Base-by-base conservation (phyloP, 495 filamentous ascomycete genomes). In the Aspergillus sparsus region DNA sequence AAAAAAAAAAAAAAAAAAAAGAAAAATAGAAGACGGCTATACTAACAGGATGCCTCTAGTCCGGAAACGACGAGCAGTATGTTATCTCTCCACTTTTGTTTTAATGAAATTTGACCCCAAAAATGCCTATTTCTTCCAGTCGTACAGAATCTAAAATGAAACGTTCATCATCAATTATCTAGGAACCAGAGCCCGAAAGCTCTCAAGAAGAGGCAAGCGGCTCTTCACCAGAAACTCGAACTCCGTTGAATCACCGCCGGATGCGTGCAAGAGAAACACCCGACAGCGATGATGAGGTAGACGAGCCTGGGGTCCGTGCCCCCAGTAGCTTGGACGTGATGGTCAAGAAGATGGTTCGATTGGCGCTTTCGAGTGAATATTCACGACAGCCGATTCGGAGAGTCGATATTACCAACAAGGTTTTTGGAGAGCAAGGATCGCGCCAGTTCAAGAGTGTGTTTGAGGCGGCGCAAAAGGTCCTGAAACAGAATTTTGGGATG, bases 291-390 rank as follows among this genome's bases (percentile, higher is more conserved):
- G 60, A 39, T 31, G 53, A 58, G 15, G 11, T 42, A 39, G 71
- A 71, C 13, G 71, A 71, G 34, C 57, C 66, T 16, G 67, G 58
- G 36, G 58, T 57, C 35, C 65, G 66, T 44, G 70, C 71, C 36
- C 74, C 72, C 34, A 72, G 70, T 31, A 83, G 74, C 63, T 76
- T 78, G 6, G 84, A 88, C 52, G 85, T 89, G 60, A 78, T 93
- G 65, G 85, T 91, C 34, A 97, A 96, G 74, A 96, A 92, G 63
- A 75, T 98, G 49, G 88, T 98, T 16, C 87, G 94, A n/a, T 84
- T 96, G 45, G 94, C 92, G 3, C 71, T 98, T 6, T 85, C 93
- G 3, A 91, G 90, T 76, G 94, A 97, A 70, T 95, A 89, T 71
- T 81, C 89, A n/a, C 83, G 94, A 13, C 79, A 82, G 46, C 85